Base-by-base conservation (phyloP, 352 stramenopile genomes). In the Phytopythium montanum region DNA sequence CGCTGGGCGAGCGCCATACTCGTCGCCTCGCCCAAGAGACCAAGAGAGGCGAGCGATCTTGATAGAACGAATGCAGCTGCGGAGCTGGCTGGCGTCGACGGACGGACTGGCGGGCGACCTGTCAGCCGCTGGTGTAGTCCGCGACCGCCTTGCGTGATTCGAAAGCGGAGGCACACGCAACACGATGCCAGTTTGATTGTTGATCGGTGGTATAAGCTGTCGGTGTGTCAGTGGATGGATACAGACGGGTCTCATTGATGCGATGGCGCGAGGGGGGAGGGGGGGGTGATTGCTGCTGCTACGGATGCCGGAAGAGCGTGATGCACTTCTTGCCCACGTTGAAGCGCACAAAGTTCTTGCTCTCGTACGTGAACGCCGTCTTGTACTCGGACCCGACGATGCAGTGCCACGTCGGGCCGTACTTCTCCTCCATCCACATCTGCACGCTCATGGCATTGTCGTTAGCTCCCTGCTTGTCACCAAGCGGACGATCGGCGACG, bases 301-400 rank as follows among this genome's bases (percentile, higher is more conserved):
- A 87, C n/a, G 76, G 81, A 31, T 92, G 81, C 2, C 83, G 73
- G 57, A 91, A 90, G 58, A 91, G 78, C 50, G 79, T 88, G 72
- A 92, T 92, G 72, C 83, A 90, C 62, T 92, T 92, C 61, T 92
- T 91, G 66, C 79, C 81, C 18, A 93, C 76, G 53, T 92, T 89
- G 64, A 91, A 93, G 34, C 83, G 75, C 66, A 91, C 77, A 70
- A 93, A 93, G 73, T 89, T 91, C 65, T 91, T 90, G 78, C 77
- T 88, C 70, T 88, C 80, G 64, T 88, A 90, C 49, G 75, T 78
- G 61, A 88, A 88, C 52, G 78, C 73, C 26, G 68, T 83, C 61
- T 88, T 88, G 76, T 88, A 88, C 66, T 88, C 80, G 59, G 80
- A 88, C 54, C 80, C 78, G 44, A 90, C 80, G 66, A 90, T 85